Evolutionary conservation across 108 stramenopile species (phyloP), one percentile per base, ranked within the genome.

Genomic region (Conticribra weissflogii): DNA sequence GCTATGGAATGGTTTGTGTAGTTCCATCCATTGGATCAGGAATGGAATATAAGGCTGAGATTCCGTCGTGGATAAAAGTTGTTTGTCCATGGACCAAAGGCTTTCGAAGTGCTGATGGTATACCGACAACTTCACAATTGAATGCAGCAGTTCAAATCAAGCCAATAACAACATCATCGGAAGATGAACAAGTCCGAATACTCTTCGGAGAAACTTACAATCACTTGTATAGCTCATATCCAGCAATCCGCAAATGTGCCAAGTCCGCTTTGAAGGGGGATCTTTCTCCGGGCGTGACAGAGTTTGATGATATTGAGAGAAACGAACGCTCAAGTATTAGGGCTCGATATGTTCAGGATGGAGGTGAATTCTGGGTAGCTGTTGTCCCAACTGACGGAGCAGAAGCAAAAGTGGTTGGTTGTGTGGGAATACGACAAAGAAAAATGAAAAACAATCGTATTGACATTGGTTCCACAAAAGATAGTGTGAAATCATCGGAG

Each of bases 181-280:
- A 78, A 58, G 72, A 78, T 33, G 30, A n/a, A 0, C 45, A 60
- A 21, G 80, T 93, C 16, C 76, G 83, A 47, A 49, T 70, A 22
- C 54, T 90, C 7, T 90, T 88, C 58, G 24, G 50, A 47, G 21
- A 48, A 5, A 71, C 83, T 4, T 93, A 93, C 60, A 34, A 52
- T 15, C 34, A 81, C 33, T 81, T 79, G 16, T 82, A 80, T 48
- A 63, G 81, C 15, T 16, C 72, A 50, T 83, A 86, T 65, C 86
- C 89, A 24, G 84, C 86, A 18, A 72, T 93, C 51, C 70, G 68
- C 27, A 90, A 86, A 71, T 75, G 90, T 83, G 89, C 90, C 36
- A 83, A 80, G 56, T 66, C 76, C 0, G 83, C 85, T 24, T 46
- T 93, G 69, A 84, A 83, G 29, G 63, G 58, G 12, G 92, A 93